Evolutionary conservation across 2,329 filamentous ascomycete species (phyloP), one percentile per base, ranked within the genome.

Genomic region (Onygenales sp.): DNA sequence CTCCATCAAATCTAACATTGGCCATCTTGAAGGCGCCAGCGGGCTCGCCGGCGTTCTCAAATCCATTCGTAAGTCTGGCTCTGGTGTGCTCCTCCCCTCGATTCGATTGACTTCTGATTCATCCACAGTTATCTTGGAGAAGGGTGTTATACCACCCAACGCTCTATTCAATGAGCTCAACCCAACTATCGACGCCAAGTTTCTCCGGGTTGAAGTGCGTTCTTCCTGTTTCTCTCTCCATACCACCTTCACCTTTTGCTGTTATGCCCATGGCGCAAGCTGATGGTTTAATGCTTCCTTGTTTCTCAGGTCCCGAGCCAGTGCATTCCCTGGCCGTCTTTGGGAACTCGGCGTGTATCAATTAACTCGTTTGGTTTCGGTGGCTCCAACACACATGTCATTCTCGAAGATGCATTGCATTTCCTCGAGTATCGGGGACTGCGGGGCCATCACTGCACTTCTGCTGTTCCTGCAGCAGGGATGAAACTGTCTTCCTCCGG

Each of bases 11-110:
- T 53, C 60, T 6, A 66, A 64, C n/a, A 49, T 69, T 4, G 68
- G 68, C 5, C 67, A 70, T 55, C 52, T 58, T 1, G 66, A 69
- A 55, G 59, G 60, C 1, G 58, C 60, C 2, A 60, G 59, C 36
- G 66, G 59, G 17, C 50, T 69, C 4, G 53, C 65, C 1, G 53
- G 58, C 9, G 17, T 70, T 17, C 59, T 68, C 36, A 69, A 69
- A 52, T 56, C 57, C 5, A 56, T 64, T 6, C 53, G 66, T 14
- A 53, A 44, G 42, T 44, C 42, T 27, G 14, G 42, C 21, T 14
- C 42, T 17, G 42, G 4, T 17, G 14, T 44, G 17, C 17, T 17
- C 21, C 10, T 27, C 4, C 10, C 14, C 9, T 17, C 5, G 42
- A 2, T 13, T 27, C 9, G 3, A 39, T 10, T 44, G 42, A 27